Evolutionary conservation across 106 monocot genomes (phyloP).

Genomic region (Iris macrosiphon): DNA sequence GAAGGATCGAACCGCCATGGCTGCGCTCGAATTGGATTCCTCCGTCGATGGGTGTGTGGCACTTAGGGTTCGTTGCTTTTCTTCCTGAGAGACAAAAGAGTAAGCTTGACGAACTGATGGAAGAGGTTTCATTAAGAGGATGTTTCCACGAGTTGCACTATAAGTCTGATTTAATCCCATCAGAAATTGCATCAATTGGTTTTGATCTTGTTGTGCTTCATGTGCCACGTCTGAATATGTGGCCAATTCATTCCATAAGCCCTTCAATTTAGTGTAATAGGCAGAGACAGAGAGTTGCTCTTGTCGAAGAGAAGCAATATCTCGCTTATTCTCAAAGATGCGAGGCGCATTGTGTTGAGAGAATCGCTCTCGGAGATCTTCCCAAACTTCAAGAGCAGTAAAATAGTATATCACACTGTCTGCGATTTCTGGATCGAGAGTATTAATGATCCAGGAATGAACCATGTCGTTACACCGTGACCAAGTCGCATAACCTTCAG

Average conservation of each 20-base stretch:
- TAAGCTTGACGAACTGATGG: background rate
- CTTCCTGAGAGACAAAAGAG: background rate
- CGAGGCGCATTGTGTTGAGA: background rate
- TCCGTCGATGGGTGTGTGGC: too few relatives aligned
- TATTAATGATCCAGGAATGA: background rate
- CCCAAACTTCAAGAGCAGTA: background rate
- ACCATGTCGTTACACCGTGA: background rate
- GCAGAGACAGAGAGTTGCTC: background rate
- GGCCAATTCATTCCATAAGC: background rate
- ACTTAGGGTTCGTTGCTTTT: background rate
- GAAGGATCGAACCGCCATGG: too few relatives aligned
- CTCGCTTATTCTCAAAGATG: slow-evolving; percentile 1
- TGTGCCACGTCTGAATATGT: background rate
- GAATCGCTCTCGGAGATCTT: background rate
- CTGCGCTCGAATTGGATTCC: too few relatives aligned
- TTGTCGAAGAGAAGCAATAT: background rate
- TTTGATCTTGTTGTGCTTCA: background rate
- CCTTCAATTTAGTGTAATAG: background rate
- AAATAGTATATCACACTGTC: background rate
- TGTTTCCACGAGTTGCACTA: background rate
- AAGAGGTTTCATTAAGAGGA: background rate
- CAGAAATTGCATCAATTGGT: background rate
- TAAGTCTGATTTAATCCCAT: background rate
- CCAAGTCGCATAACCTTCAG: background rate
- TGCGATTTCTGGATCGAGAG: background rate